Base-by-base conservation (phyloP, 169 alveolate species). In the Plasmodium berghei region DNA sequence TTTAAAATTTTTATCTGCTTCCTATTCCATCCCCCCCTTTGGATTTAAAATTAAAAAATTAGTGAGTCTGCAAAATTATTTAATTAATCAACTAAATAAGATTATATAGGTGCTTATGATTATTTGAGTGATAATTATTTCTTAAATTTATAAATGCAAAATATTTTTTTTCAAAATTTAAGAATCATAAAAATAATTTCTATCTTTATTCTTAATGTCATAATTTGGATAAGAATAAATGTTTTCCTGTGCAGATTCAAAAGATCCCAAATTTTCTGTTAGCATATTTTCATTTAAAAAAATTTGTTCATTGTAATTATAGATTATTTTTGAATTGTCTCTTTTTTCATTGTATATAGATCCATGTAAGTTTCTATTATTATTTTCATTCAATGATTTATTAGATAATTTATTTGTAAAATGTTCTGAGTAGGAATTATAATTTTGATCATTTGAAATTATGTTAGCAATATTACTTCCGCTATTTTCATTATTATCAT, bases 141-240 rank as follows among this genome's bases (percentile, higher is more conserved):
- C 42, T 34, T 34, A 34, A 34, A 34, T 3, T 34, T 34, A 34
- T 34, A 3, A 34, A 34, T 34, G 3, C 42, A 34, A 34, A 1
- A 34, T 34, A 34, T 34, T 2, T 4, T 34, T 34, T 34, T 34
- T 34, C 42, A 34, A 34, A 34, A 34, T 40, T 45, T 34, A 75
- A 9, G 46, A 42, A 6, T 75, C 89, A 20, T 75, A 75, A 75
- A 75, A 75, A 75, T 28, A 45, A 14, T 75, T 75, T 24, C 66
- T 59, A n/a, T 75, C 89, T 28, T 75, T 75, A 49, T 24, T 63
- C 28, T 75, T 75, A 64, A 48, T 62, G 5, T 75, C 89, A 42
- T 75, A 75, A 75, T 69, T 75, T 24, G 77, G 24, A 56, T 75
- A 55, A 18, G 48, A 28, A 26, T 34, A 75, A 49, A 49, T 75